Conservation (phyloP, 495 filamentous ascomycete genomes). For the Tuber microsphaerosporum region DNA sequence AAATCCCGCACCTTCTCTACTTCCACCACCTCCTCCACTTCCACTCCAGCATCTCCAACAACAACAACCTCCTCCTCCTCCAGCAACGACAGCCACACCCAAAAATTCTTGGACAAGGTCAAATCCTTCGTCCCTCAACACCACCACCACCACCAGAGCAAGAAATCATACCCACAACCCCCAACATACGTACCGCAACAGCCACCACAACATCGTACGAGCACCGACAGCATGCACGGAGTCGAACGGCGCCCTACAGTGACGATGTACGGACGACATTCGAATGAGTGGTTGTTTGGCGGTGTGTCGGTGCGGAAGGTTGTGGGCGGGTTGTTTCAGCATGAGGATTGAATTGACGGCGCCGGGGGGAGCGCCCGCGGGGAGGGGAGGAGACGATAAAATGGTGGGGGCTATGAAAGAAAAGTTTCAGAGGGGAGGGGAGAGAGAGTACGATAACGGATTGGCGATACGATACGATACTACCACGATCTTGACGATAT, state of each 20-base stretch:
- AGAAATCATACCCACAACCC: background rate
- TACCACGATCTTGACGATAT: too few relatives aligned
- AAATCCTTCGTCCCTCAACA: background rate
- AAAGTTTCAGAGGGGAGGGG: too few relatives aligned
- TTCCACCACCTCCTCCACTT: background rate
- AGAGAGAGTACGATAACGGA: too few relatives aligned
- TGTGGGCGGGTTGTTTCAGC: background rate
- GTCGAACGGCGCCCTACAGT: background rate
- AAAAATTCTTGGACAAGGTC: background rate
- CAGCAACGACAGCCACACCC: background rate
- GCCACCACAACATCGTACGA: background rate
- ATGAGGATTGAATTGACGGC: background rate
- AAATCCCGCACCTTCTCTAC: background rate
- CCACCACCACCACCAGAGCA: background rate
- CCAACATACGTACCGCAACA: background rate
- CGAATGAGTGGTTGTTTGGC: conserved; percentile 6
- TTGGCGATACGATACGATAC: too few relatives aligned
- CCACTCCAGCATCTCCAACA: background rate
- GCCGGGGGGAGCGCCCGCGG: too few relatives aligned
- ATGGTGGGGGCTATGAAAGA: too few relatives aligned
- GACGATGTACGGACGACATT: background rate
- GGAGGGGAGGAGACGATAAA: too few relatives aligned
- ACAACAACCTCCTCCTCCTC: background rate
- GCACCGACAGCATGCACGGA: background rate
- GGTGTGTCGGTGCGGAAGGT: background rate